Base-by-base conservation (phyloP, 2,329 filamentous ascomycete species). In the Aspergillus luchuensis region DNA sequence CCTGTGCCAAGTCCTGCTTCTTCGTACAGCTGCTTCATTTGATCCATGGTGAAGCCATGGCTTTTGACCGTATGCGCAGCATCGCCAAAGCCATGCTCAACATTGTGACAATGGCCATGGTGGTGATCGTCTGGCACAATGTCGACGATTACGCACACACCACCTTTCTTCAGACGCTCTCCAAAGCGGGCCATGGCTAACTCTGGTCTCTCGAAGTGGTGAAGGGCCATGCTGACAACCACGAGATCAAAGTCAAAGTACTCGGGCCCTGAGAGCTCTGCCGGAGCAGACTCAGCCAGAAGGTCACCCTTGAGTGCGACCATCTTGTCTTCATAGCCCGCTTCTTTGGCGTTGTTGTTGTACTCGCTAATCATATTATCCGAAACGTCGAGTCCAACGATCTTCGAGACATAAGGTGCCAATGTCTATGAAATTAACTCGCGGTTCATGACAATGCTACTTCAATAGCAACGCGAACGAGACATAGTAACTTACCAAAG, bases 171-270 rank as follows among this genome's bases (percentile, higher is more conserved):
- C 60, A 93, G 77, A 8, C 89, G 83, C 69, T 85, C 80, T 4
- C 81, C 85, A 38, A 93, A 77, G 51, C 84, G 80, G 63, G 77
- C 77, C 5, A 89, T 82, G 0, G 87, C 85, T 30, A 87, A 76
- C 2, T 78, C 79, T 4, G 89, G 86, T 67, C 91, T 81, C 62
- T 86, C 84, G 58, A 91, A 89, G 72, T 91, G 89, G 73, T 90
- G 88, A 64, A 88, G 84, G 1, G 85, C 87, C 47, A 87, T 75
- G 36, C 87, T 87, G 17, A 90, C 84, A 45, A 82, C 83, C 5
- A 85, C 85, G 38, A 89, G 70, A 72, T 94, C 90, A 70, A 94
- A 92, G 70, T 86, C 80, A 72, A 82, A 85, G 78, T 90, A 91
- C 33, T 87, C 82, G 8, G 84, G 77, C 52, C 82, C 83, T 41